Percentiles rank a stretch among this genome's conserved stretches.
Evolutionary conservation across 2,329 filamentous ascomycete genomes (phyloP).

Genomic region (Fusarium sulawesiense): DNA sequence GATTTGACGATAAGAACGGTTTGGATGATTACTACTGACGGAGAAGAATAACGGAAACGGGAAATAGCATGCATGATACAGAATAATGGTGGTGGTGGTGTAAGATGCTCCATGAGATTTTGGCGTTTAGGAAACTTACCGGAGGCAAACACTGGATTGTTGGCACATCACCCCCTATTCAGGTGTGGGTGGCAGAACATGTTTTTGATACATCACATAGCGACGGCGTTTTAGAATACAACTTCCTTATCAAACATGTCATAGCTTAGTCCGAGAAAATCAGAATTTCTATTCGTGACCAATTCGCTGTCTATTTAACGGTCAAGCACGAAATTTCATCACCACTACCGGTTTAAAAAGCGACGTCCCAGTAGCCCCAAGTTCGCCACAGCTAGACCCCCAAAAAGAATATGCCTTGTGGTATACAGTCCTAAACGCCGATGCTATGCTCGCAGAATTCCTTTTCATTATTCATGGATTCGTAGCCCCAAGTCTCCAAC

Average conservation of each 20-base stretch:
- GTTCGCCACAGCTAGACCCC: neutral
- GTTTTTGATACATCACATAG: conserved; percentile 24
- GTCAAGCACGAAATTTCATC: conserved; percentile 1
- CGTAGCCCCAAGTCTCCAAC: conserved; percentile 12
- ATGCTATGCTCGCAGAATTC: conserved; percentile 28
- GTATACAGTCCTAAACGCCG: conserved; percentile 31
- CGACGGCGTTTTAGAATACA: conserved; percentile 32
- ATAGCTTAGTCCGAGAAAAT: neutral
- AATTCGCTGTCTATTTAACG: neutral
- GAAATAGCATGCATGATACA: neutral
- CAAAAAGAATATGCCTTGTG: conserved; percentile 6
- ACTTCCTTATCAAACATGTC: conserved; percentile 5
- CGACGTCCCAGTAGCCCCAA: neutral
- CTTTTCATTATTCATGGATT: conserved; percentile 35
- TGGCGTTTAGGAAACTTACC: conserved; percentile 14
- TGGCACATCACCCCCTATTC: conserved; percentile 8
- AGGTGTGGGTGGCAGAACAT: conserved; percentile 14
- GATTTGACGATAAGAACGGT: conserved; percentile 36
- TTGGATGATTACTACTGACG: conserved; percentile 15
- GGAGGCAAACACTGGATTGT: neutral
- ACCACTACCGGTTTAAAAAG: conserved; percentile 1
- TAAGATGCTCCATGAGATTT: neutral
- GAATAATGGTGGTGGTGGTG: neutral
- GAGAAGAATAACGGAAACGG: neutral
- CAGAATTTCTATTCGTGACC: neutral